These are phyloP conservation scores for Microbotryum saponariae DNA, from an alignment of 1,284 basidiomycete genomes.

Conservation along the genomic window DNA sequence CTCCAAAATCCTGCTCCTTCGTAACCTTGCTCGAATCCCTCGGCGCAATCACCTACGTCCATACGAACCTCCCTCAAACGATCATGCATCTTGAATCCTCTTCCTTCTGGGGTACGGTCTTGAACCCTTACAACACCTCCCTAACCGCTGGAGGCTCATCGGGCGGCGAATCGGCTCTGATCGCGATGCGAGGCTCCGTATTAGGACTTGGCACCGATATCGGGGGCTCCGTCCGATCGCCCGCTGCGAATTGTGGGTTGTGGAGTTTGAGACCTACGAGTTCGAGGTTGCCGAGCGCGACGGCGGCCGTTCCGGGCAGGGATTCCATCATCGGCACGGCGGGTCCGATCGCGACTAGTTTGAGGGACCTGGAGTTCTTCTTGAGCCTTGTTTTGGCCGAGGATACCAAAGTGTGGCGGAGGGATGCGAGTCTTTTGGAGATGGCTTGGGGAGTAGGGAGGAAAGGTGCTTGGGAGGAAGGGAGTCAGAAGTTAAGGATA, in stretches of 20 bases:
- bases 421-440: constrained; percentile 35
- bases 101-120: constrained; percentile 37
- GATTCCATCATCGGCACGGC: constrained; percentile 38
- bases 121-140: constrained; percentile 42
- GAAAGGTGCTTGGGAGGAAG: constrained; percentile 18
- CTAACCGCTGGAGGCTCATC: constrained; percentile 42
- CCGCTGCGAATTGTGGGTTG: constrained; percentile 10
- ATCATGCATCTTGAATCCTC: constrained; percentile 17
- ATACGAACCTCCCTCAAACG: constrained; percentile 36
- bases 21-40: constrained; percentile 32
- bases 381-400: constrained; percentile 35
- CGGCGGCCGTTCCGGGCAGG: constrained; percentile 23
- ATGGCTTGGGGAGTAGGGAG: constrained; percentile 31
- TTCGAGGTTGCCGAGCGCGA: constrained; percentile 8
- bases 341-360: constrained; percentile 39
- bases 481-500: constrained; percentile 35
- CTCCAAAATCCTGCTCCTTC: constrained; percentile 10
- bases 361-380: constrained; percentile 40
- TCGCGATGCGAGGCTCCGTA: constrained; percentile 39
- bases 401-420: constrained; percentile 37
- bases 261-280: constrained; percentile 13
- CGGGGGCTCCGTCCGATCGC: constrained; percentile 36
- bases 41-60: constrained; percentile 37
- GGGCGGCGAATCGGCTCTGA: constrained; percentile 44
- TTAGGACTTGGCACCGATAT: constrained; percentile 45